Evolutionary conservation across 306 rosid genomes (phyloP), one percentile per base, ranked within the genome.

Genomic region (Acmispon strigosus): DNA sequence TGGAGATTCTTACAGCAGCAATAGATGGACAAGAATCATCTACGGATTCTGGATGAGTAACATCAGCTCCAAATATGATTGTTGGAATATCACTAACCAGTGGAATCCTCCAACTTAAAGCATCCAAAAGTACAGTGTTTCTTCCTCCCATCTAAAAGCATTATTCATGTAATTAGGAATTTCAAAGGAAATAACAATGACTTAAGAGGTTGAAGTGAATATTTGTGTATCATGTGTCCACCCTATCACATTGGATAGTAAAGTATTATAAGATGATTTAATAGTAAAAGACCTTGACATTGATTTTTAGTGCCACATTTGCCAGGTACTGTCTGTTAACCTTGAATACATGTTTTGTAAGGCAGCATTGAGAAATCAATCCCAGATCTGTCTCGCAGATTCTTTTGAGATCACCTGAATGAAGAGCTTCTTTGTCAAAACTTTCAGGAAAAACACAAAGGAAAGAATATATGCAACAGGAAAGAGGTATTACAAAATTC

Each of bases 11-110:
- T 81, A 88, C 90, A 56, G 95, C 91, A 41, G 95, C 95, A 65
- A 88, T 88, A 17, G 95, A 88, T n/a, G 93, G 93, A 61, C 76
- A 65, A 68, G 86, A 83, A 75, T 88, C 86, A 60, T 88, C 93
- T 68, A 85, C 88, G 1, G 84, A 78, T 74, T 88, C 90, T 53
- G 91, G 86, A 73, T 88, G 91, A 65, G 95, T 88, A 53, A 88
- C 95, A 88, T 88, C 79, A 44, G 79, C 79, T 75, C 79, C 79
- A 55, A 75, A 75, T 54, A 75, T 75, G 64, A 75, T 75, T 4
- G 93, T 88, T 67, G 93, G 93, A 62, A 86, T 79, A 79, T 86
- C 95, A 78, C 89, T 88, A 73, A 88, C 95, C 51, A 86, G 39
- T 60, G 95, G 91, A 62, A 88, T 86, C 42, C 82, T 79, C 78